phyloP scores from a whole-genome alignment of 257 asterid species.

The Forsythia viridissima region DNA sequence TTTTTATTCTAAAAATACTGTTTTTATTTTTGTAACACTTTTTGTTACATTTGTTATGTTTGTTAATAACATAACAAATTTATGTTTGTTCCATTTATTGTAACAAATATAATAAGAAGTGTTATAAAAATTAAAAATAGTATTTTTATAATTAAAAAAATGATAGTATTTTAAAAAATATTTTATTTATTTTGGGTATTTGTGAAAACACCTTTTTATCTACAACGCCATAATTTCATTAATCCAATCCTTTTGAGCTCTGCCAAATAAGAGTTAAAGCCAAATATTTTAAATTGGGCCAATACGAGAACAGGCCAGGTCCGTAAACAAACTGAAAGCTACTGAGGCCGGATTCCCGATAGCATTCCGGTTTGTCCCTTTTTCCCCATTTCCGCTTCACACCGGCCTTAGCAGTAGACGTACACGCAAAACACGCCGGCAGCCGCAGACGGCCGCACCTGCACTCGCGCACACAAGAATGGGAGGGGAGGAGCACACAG shows the following conservation, averaged over 20 bases:
- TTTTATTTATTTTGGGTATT: no score
- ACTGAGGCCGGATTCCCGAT: not conserved
- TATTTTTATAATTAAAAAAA: no score
- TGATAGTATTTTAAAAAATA: no score
- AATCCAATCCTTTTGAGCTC: not conserved
- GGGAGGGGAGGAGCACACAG: slow-evolving; percentile 40
- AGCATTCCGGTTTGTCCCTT: not conserved
- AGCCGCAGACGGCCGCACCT: not conserved
- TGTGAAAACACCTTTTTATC: no score
- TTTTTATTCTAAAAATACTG: no score
- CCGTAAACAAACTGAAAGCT: not conserved
- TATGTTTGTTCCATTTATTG: no score
- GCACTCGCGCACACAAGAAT: slow-evolving; percentile 9
- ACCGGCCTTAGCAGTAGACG: not conserved
- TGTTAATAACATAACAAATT: no score
- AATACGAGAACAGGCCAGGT: not conserved
- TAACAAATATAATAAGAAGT: no score
- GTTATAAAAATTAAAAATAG: no score
- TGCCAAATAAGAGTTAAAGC: not conserved
- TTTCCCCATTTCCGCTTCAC: not conserved
- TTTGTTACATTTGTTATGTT: no score
- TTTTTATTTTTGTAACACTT: no score
- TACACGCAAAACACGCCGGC: not conserved
- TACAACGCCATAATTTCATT: no score
- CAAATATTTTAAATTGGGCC: not conserved